Evolutionary conservation across 2,329 filamentous ascomycete genomes (phyloP).

Genomic region (Diplodia scrobiculata): DNA sequence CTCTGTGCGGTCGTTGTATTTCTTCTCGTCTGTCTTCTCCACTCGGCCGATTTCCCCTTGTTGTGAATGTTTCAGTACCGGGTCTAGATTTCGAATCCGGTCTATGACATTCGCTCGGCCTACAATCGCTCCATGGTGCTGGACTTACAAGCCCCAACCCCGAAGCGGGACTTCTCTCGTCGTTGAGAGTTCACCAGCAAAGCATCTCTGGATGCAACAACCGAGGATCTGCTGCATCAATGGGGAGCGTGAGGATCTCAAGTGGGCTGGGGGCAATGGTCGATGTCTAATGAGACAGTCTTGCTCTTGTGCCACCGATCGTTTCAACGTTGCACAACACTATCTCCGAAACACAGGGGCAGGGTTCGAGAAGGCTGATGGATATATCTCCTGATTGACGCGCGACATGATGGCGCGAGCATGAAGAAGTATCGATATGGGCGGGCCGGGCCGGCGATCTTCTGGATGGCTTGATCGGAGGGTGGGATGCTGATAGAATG

Average conservation of each 20-base stretch:
- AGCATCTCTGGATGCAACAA: too few species aligned
- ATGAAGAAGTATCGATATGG: slow-evolving; percentile 25
- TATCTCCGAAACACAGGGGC: not conserved
- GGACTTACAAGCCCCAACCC: too few species aligned
- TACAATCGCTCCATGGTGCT: too few species aligned
- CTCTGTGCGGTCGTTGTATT: too few species aligned
- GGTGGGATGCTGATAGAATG: slow-evolving; percentile 1
- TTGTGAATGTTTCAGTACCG: too few species aligned
- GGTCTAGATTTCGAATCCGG: too few species aligned
- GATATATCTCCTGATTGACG: slow-evolving; percentile 8
- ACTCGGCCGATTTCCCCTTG: not conserved
- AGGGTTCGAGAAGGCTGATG: not conserved
- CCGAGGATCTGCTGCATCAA: too few species aligned
- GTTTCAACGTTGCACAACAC: not conserved
- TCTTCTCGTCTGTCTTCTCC: not conserved
- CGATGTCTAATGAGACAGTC: not conserved
- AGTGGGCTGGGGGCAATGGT: not conserved
- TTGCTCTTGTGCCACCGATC: not conserved
- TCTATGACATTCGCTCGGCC: too few species aligned
- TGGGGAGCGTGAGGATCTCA: too few species aligned
- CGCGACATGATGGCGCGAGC: slow-evolving; percentile 12
- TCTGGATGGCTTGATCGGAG: slow-evolving; percentile 17
- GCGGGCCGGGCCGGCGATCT: slow-evolving; percentile 24
- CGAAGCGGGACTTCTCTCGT: too few species aligned
- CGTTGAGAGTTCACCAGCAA: too few species aligned